Base-by-base conservation (phyloP, 1,139 yeast species). In the Pichia norvegensis region DNA sequence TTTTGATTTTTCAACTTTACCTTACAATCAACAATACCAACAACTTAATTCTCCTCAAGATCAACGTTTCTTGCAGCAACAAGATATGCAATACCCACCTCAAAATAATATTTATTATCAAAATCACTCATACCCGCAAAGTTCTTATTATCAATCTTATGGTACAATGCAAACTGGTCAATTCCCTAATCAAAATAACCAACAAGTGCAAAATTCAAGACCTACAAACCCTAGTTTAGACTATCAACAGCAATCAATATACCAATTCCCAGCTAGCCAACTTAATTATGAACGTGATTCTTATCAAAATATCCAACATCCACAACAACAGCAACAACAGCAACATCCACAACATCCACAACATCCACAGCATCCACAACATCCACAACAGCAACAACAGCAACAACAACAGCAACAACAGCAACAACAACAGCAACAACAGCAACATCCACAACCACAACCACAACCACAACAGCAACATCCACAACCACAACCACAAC, bases 261-360 rank as follows among this genome's bases (percentile, higher is more conserved):
- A 29, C 11, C 33, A 29, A 29, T 23, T 9, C 25, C 25, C 25
- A 6, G 25, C 9, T 23, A 23, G 9, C 9, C 25, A 23, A 23
- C 9, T 9, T 23, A 6, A 6, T 23, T 23, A 23, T 27, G 31
- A 4, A 27, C 13, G 14, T 16, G 10, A 31, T 31, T 16, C 16
- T 16, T 31, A 11, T 10, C 35, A 7, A 38, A 10, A 6, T 14
- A 14, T n/a, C 38, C 23, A 4, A 10, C 16, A 8, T 36, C 25
- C 17, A n/a, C 4, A n/a, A 8, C 38, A 17, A 16, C 39, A 31
- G 25, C 40, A 17, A 20, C 27, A 14, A 29, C 47, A 40, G 23
- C 38, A 4, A 13, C 48, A 31, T 25, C 43, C 17, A 37, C 35
- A 17, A n/a, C 43, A 38, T 33, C 36, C n/a, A 5, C 36, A 23